Evolutionary conservation across 78 protist species (phyloP), one percentile per base, ranked within the genome.

Genomic region (Trichosphaerium sp.): DNA sequence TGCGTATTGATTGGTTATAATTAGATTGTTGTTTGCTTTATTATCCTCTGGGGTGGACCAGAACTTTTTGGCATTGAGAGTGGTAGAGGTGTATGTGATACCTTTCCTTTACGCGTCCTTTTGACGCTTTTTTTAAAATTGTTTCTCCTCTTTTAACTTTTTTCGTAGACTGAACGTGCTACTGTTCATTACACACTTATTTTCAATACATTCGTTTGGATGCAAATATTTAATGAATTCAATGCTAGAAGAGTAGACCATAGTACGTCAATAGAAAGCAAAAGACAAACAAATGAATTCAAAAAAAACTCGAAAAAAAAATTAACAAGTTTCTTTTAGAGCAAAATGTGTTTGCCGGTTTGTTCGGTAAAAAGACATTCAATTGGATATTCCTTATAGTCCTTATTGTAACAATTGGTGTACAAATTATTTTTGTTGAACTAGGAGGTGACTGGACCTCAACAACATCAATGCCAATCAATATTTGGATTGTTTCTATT

Each of bases 171-270:
- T 8, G 52, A 2, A 38, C 5, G 32, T n/a, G 32, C 28, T 23
- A 2, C 51, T 1, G 43, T 31, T 43, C 75, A 68, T 44, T 37
- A 42, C 40, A 91, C 94, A 0, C 37, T 90, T 14, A 11, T 96
- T 28, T 96, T 95, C 91, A 96, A 93, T 70, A 65, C 89, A 4
- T 95, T 96, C n/a, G 97, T 96, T 28, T 77, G 82, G 59, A 6
- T 37, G 25, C 98, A 93, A 60, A 43, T 94, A 7, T 90, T 91
- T 75, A 96, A 96, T 78, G 97, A 95, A 74, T 10, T 94, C 69
- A 92, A 93, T 71, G 11, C 76, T n/a, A 54, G 96, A 48, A 68
- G 66, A 15, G 26, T 91, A 8, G 39, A 63, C 29, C 41, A 55
- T 39, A 59, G n/a, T 2, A 40, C 14, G 12, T 14, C 25, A 8